Evolutionary conservation across 208 protist genomes (phyloP), one percentile per base, ranked within the genome.

Genomic region (Trypanosoma platydactyli): DNA sequence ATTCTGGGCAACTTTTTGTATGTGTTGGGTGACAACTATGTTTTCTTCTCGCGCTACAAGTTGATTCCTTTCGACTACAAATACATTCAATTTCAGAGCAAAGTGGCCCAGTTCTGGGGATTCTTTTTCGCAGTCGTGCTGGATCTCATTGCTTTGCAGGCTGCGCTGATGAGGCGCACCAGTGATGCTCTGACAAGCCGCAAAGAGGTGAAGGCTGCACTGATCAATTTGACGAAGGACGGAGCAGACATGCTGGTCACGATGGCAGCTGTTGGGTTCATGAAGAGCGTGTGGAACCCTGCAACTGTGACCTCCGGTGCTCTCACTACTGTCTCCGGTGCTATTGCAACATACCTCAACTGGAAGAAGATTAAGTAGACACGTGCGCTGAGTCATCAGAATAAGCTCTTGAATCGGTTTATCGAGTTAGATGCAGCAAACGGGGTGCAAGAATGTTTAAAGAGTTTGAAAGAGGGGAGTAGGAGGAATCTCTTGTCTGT

Each of bases 91-190:
- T 79, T 77, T 68, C 70, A 70, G 68, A 77, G 83, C 20, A 95
- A 95, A 79, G 72, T 88, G 12, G 89, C 85, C 1, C 92, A 97
- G 82, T 97, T 97, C 86, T 97, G 86, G 88, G 89, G 89, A 60
- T 97, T 93, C 80, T 85, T 97, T 71, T 72, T 94, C 40, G 89
- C 89, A n/a, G 75, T 79, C 44, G 86, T 92, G 44, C 84, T 97
- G 41, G 89, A 97, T 72, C 64, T 94, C 56, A 69, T 94, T 52
- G 80, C 86, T 18, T 65, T 97, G 11, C 77, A 70, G 35, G 73
- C 60, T 46, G 84, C 81, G 40, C 74, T 91, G 33, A 54, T 75
- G 63, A 89, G 86, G 80, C 77, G 79, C 63, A 51, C 59, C 13
- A 68, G 71, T 20, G 88, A 94, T 30, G 66, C 67, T 38, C 70